Conservation (phyloP, 257 asterid species). For the Solanum ossicruentum region DNA sequence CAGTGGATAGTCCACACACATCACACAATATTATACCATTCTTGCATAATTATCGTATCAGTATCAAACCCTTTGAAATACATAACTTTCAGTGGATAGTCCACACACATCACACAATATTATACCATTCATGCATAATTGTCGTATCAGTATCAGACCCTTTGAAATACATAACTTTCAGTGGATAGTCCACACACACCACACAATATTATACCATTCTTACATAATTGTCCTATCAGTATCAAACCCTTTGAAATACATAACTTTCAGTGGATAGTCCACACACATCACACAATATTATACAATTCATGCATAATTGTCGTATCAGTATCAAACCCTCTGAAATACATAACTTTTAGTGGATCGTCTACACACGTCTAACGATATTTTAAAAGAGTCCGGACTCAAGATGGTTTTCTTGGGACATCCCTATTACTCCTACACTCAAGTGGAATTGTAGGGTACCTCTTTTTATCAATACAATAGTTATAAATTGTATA, state of each 20-base stretch:
- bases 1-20: background rate
- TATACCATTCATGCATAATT: no score
- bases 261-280: background rate
- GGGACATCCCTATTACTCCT: constrained; percentile 41
- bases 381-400: background rate
- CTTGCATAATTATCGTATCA: background rate
- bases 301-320: background rate
- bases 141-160: no score
- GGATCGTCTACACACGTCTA: background rate
- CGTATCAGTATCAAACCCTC: background rate
- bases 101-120: no score
- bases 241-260: no score
- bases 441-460: constrained; percentile 43
- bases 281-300: background rate
- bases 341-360: background rate
- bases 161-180: no score
- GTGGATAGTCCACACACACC: no score
- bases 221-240: no score
- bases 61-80: background rate
- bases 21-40: background rate
- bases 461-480: constrained; percentile 35
- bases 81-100: background rate
- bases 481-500: constrained; percentile 73
- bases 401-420: background rate
- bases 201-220: no score